Evolutionary conservation across 352 stramenopile species (phyloP).

Genomic region (Pythium grandisporangium): DNA sequence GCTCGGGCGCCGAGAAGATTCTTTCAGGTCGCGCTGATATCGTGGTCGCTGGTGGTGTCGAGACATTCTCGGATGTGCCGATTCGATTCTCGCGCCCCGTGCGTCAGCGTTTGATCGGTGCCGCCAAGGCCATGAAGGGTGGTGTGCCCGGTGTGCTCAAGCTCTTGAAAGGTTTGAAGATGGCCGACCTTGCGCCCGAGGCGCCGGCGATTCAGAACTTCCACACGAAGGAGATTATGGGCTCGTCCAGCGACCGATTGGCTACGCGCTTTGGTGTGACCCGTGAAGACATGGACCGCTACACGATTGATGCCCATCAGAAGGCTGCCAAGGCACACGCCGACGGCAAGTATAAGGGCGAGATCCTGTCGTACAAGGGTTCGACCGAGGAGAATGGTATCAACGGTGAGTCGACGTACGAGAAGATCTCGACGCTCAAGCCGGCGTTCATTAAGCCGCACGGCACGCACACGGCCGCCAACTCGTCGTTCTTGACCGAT

Average conservation of each 20-base stretch:
- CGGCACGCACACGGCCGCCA: conserved; percentile 97
- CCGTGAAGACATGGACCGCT: conserved; percentile 95
- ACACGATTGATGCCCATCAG: conserved; percentile 92
- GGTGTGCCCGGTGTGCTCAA: conserved; percentile 83
- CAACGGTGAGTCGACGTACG: conserved; percentile 91
- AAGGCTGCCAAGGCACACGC: conserved; percentile 92
- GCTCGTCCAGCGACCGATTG: conserved; percentile 94
- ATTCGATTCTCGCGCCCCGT: conserved; percentile 93
- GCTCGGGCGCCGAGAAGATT: conserved; percentile 93
- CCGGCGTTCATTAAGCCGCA: conserved; percentile 98
- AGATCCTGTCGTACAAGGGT: conserved; percentile 94
- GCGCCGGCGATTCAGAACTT: conserved; percentile 98
- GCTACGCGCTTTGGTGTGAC: conserved; percentile 92
- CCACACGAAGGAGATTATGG: conserved; percentile 98
- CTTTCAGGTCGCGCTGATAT: conserved; percentile 91
- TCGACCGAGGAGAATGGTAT: conserved; percentile 96
- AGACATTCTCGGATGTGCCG: conserved; percentile 97
- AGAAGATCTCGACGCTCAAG: conserved; percentile 95
- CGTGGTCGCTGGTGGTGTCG: conserved; percentile 92
- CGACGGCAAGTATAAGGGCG: conserved; percentile 90
- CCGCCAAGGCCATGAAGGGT: conserved; percentile 94
- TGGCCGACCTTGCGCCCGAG: conserved; percentile 87
- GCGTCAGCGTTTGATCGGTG: conserved; percentile 75
- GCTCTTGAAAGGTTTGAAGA: conserved; percentile 92
- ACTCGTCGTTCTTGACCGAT: conserved; percentile 97